Evolutionary conservation across 257 asterid species (phyloP).

Genomic region (Lycium barbarum): DNA sequence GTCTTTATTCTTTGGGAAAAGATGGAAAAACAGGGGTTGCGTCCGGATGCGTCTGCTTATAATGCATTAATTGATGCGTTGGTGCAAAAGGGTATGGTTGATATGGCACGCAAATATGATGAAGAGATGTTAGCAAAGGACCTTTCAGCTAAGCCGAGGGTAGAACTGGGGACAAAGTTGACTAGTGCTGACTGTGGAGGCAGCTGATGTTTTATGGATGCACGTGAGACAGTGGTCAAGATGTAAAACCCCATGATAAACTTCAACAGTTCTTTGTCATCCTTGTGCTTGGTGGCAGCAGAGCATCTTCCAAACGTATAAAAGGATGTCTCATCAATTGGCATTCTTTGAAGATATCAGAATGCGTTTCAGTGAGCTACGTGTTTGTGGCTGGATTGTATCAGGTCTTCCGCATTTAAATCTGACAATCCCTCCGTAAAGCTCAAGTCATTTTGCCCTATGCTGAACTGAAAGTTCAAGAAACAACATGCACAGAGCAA

Average conservation of each 20-base stretch:
- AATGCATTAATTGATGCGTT: constrained; percentile 87
- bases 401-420: neutral
- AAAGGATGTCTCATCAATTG: neutral
- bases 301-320: neutral
- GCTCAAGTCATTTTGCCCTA: neutral
- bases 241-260: neutral
- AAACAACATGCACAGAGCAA: neutral
- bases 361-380: neutral
- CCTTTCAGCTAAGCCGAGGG: constrained; percentile 88
- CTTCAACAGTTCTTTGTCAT: constrained; percentile 6
- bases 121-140: constrained; percentile 82
- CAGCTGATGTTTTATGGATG: constrained; percentile 33
- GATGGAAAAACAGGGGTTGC: constrained; percentile 71
- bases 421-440: neutral
- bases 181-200: constrained; percentile 40
- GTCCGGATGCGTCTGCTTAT: constrained; percentile 89
- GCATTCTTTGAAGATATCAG: neutral
- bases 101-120: constrained; percentile 78
- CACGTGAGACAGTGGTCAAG: neutral
- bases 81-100: constrained; percentile 83
- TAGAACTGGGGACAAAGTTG: constrained; percentile 49
- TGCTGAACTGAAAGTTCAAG: neutral
- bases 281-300: constrained; percentile 10
- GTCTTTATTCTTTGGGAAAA: constrained; percentile 74
- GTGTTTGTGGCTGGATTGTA: neutral